Base-by-base conservation (phyloP, 2,329 filamentous ascomycete genomes). In the Alternaria incomplexa region DNA sequence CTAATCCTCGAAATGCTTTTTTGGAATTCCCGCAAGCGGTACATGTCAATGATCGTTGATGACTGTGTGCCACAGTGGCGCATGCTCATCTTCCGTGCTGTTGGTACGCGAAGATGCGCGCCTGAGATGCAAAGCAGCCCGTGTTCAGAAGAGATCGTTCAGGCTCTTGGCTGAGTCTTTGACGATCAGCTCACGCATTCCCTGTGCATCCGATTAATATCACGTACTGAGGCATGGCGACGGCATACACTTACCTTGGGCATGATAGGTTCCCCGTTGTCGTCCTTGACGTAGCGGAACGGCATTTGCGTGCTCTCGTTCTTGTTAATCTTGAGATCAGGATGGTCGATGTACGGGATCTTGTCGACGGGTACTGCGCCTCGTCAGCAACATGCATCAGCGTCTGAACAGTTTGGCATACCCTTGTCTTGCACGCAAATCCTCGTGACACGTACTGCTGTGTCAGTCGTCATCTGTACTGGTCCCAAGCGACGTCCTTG, bases 391-490 rank as follows among this genome's bases (percentile, higher is more conserved):
- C 32, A 32, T 30, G 43, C 46, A 46, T 44, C 55, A 46, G 44
- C 40, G 22, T 30, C 52, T n/a, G 22, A 4, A 28, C 3, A 43
- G 28, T n/a, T n/a, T 13, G 59, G 77, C 87, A 68, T 81, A 96
- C 94, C 87, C 83, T 91, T 91, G 68, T 94, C 88, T 75, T 97
- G 91, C 11, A 94, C 89, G 6, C 98, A 91, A 71, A 96, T 90
- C 68, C 96, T 88, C 30, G 96, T 98, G 47, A 97, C 95, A 69
- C 96, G 88, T 54, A 97, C 96, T 5, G 96, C 96, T 20, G 96
- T 99, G 79, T 99, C 96, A 5, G 96, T 99, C 4, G 96, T 98
- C 95, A 99, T 97, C 81, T 99, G 96, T 72, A 94, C 90, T 8
- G 95, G 93, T 0, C 96, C 96, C 28, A 99, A 85, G 61, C 96